Conservation (phyloP, 164 flowering plant genomes). For the Annona squamosa region DNA sequence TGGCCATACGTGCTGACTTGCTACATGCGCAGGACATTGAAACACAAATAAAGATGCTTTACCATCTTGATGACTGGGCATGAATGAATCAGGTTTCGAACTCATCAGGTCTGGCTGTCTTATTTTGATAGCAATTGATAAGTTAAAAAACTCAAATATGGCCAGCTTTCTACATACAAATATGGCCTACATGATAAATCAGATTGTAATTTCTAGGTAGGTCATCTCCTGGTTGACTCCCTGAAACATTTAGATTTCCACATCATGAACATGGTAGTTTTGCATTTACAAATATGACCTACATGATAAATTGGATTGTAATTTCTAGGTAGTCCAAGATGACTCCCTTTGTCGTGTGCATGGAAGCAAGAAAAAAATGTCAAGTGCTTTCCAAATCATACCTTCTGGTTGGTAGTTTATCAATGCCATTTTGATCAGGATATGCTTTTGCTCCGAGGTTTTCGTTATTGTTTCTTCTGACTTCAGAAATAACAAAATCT, state of each 20-base stretch:
- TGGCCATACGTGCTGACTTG: neutral
- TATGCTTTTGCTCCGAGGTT: neutral
- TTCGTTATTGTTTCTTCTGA: slow-evolving; percentile 5
- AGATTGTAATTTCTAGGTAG: neutral
- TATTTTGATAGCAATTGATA: neutral
- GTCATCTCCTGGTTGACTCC: neutral
- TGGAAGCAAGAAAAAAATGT: neutral
- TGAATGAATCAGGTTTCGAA: neutral
- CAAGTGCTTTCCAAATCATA: neutral
- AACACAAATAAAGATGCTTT: neutral
- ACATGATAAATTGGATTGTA: neutral
- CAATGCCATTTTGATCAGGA: slow-evolving; percentile 10
- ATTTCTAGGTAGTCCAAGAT: neutral
- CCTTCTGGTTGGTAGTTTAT: slow-evolving; percentile 10
- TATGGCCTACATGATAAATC: neutral
- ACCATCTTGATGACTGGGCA: neutral
- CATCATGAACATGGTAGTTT: too few relatives aligned
- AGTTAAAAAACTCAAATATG: too few relatives aligned
- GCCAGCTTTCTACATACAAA: neutral
- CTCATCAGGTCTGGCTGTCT: neutral
- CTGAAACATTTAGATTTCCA: too few relatives aligned
- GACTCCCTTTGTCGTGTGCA: neutral
- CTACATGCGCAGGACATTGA: neutral
- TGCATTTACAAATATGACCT: neutral
- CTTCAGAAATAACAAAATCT: slow-evolving; percentile 14